Conservation (phyloP, 345 rosid species). For the Bruguiera gymnorhiza region DNA sequence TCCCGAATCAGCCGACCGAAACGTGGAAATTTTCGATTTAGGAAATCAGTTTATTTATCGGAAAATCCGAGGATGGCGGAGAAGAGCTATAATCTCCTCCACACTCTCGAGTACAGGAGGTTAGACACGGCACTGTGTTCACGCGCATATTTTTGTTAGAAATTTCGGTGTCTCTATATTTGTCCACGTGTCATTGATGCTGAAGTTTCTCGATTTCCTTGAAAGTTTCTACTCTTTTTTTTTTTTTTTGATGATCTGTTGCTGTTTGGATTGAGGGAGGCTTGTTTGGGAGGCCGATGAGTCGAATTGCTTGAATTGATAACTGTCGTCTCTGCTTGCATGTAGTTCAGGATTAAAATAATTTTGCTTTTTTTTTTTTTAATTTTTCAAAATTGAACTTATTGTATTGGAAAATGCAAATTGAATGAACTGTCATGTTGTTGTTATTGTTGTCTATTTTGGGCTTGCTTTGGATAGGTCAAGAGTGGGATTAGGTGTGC, state of each 20-base stretch:
- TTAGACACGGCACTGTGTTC: constrained; percentile 9
- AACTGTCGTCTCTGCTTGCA: not conserved
- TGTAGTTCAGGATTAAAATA: not conserved
- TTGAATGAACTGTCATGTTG: not conserved
- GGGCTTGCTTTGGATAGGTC: not conserved
- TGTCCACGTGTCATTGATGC: constrained; percentile 33
- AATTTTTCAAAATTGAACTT: not conserved
- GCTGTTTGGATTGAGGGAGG: not conserved
- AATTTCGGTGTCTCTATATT: not conserved
- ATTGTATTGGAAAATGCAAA: not conserved
- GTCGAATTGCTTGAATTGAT: not conserved
- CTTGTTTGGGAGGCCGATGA: not conserved
- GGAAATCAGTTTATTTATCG: not conserved
- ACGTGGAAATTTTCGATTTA: too few species aligned
- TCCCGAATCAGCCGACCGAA: constrained; percentile 1
- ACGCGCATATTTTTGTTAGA: not conserved
- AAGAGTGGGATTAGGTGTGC: not conserved
- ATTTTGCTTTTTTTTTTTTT: not conserved
- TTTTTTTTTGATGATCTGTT: not conserved
- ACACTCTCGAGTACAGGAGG: constrained; percentile 40
- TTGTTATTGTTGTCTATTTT: not conserved
- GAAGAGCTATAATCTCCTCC: constrained; percentile 45
- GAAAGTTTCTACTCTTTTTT: constrained; percentile 11
- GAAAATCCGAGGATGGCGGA: constrained; percentile 38
- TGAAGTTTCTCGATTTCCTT: constrained; percentile 25